phyloP scores from a whole-genome alignment of 305 asterid genomes.

The Fraxinus albicans region DNA sequence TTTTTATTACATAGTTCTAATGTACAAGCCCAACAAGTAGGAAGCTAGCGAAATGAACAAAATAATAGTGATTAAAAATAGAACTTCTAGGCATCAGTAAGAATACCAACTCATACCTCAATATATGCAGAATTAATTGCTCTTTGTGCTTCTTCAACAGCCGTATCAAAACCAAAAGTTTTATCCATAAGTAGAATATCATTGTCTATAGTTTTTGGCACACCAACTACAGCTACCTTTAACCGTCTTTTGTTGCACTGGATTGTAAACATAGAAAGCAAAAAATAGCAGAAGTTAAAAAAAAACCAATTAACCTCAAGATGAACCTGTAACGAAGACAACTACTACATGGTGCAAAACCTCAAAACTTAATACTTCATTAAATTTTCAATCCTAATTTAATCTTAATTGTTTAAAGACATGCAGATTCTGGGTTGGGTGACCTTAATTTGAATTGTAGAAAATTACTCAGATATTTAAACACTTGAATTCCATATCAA shows the following conservation, averaged over 20 bases:
- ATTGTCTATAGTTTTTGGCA: slow-evolving; percentile 95
- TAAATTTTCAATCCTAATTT: background rate
- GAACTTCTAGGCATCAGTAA: background rate
- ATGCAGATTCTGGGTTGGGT: background rate
- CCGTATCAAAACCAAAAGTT: slow-evolving; percentile 98
- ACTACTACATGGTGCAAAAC: background rate
- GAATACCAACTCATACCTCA: slow-evolving; percentile 51
- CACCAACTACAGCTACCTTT: slow-evolving; percentile 91
- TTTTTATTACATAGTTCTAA: slow-evolving; percentile 16
- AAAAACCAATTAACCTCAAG: background rate
- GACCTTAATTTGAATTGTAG: background rate
- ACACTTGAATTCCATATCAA: slow-evolving; percentile 9
- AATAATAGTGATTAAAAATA: background rate
- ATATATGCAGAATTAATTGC: slow-evolving; percentile 90
- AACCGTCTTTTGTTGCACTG: slow-evolving; percentile 70
- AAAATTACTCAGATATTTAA: background rate
- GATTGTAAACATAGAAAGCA: slow-evolving; percentile 18
- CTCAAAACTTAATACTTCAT: background rate
- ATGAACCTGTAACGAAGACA: background rate
- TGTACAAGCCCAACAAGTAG: background rate
- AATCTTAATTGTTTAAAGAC: background rate
- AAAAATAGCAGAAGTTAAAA: background rate
- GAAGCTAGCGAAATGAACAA: background rate
- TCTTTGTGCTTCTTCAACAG: slow-evolving; percentile 98
- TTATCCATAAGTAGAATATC: slow-evolving; percentile 96